These are phyloP conservation scores for Aspergillus ostianus DNA, from an alignment of 495 filamentous ascomycete genomes.

Conservation along the genomic window DNA sequence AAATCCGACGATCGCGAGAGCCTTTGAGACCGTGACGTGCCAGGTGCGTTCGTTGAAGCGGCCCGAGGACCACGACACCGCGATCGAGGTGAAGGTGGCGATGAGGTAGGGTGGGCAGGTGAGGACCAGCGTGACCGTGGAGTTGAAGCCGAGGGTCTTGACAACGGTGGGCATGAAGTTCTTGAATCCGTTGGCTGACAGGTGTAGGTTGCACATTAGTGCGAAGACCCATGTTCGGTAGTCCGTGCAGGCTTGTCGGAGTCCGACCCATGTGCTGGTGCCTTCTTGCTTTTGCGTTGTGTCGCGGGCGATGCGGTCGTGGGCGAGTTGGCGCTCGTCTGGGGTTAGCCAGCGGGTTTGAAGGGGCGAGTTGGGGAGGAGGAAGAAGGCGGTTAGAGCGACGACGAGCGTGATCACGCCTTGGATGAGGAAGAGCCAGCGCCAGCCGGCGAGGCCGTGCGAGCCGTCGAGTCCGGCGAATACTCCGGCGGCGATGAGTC, in stretches of 20 bases:
- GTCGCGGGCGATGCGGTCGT: conserved; percentile 28
- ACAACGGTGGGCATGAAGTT: conserved; percentile 53
- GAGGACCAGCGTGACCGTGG: conserved; percentile 51
- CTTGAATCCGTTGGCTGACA: conserved; percentile 41
- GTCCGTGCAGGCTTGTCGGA: conserved; percentile 35
- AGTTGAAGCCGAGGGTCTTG: conserved; percentile 31
- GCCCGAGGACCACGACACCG: conserved; percentile 42
- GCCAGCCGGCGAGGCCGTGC: conserved; percentile 28
- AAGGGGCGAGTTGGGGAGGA: conserved; percentile 54
- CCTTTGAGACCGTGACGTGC: conserved; percentile 35
- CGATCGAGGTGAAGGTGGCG: conserved; percentile 44
- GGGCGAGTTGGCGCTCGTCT: conserved; percentile 36
- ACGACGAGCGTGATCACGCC: conserved; percentile 39
- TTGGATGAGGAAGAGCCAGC: conserved; percentile 39
- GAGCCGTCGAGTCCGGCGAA: conserved; percentile 19
- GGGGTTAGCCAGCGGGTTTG: conserved; percentile 33
- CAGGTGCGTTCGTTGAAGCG: conserved; percentile 47
- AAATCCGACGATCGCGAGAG: conserved; percentile 47
- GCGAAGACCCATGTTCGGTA: conserved; percentile 37
- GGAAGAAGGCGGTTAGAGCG: conserved; percentile 34
- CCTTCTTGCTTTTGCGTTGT: conserved; percentile 15
- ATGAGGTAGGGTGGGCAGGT: conserved; percentile 55
- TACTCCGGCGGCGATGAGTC: conserved; percentile 27
- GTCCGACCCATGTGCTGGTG: conserved; percentile 29
- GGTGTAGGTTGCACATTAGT: conserved; percentile 24